Evolutionary conservation across 139 green algal species (phyloP).

Genomic region (Tetradesmus obliquus): DNA sequence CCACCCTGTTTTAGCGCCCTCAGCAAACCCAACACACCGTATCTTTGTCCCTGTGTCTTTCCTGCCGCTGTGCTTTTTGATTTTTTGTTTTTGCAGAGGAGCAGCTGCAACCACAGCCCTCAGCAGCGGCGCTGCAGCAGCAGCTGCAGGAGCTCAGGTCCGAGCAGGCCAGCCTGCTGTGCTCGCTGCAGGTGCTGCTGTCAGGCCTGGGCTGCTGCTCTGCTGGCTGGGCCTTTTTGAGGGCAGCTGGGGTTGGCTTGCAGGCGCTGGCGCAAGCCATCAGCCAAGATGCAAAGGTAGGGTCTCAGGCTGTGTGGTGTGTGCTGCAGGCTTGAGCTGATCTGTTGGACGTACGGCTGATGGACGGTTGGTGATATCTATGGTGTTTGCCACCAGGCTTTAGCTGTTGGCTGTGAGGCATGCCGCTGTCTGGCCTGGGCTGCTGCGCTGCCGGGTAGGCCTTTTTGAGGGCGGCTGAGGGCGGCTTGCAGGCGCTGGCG

Average conservation of each 20-base stretch:
- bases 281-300: constrained; percentile 6
- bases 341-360: too few species aligned
- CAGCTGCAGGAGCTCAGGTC: neutral
- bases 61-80: neutral
- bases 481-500: constrained; percentile 8
- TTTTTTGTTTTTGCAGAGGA: neutral
- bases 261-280: constrained; percentile 19
- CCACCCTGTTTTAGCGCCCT: neutral
- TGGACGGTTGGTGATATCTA: too few species aligned
- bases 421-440: neutral
- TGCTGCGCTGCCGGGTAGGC: constrained; percentile 9
- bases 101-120: neutral
- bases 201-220: neutral
- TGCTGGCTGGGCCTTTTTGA: constrained; percentile 17
- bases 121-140: neutral
- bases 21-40: too few species aligned
- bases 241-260: neutral
- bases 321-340: neutral
- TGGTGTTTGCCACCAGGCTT: too few species aligned
- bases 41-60: neutral
- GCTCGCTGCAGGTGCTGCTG: constrained; percentile 8
- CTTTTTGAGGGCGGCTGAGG: neutral
- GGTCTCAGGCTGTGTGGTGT: neutral
- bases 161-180: constrained; percentile 24
- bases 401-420: too few species aligned